Base-by-base conservation (phyloP, 2,329 filamentous ascomycete species). In the Akanthomyces muscarius region DNA sequence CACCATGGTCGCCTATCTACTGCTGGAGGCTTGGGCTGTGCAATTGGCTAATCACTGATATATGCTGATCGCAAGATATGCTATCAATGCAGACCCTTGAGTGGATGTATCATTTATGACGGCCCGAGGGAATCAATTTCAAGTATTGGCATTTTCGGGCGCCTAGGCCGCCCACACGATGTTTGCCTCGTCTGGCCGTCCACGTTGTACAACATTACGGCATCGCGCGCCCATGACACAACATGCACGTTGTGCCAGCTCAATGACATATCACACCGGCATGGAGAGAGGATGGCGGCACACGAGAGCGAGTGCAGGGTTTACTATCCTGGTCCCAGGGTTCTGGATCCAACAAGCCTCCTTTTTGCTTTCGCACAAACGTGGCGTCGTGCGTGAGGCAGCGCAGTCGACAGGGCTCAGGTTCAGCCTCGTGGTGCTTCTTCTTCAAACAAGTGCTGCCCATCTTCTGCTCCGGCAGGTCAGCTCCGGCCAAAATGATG, bases 191-290 rank as follows among this genome's bases (percentile, higher is more conserved):
- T 14, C 18, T 41, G 11, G 33, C 13, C 16, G 25, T 14, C 42
- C 42, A 51, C 45, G 56, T 59, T 59, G 44, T 47, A 47, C 56
- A 14, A n/a, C 56, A 59, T 42, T 45, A 59, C 56, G 30, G 23
- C 45, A 59, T 59, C 56, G 44, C 45, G 45, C 23, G 28, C n/a
- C 23, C 38, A 30, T 18, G 21, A 30, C 54, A 36, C 25, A 4
- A n/a, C 21, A 30, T 52, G 33, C 33, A 36, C 21, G 21, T 16
- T 6, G 21, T 28, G 30, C 45, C 21, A 30, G 45, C 23, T 16
- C 5, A 4, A 16, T 18, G 44, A 58, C 44, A 30, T 14, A 45
- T 59, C 56, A 51, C 56, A 51, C 33, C 23, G 45, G 33, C 16
- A 21, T 16, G 30, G 23, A 16, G 23, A 16, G 45, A 21, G 18